phyloP scores from a whole-genome alignment of 495 filamentous ascomycete genomes.

The Emericellopsis terricola region DNA sequence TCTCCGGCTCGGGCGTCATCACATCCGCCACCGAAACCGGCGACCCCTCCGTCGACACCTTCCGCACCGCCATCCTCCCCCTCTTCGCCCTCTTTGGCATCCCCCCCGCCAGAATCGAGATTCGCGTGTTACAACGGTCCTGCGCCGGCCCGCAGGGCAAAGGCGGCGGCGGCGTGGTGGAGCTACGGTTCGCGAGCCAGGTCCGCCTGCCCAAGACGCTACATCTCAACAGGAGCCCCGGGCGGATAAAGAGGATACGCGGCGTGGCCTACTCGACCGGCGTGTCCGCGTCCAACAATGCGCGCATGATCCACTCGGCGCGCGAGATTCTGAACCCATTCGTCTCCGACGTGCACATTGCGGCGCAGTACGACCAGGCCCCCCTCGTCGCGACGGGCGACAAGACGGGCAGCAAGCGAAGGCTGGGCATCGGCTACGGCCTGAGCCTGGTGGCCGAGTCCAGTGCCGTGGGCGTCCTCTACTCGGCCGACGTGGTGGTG shows the following conservation, averaged over 20 bases:
- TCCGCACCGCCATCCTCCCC: slow-evolving; percentile 83
- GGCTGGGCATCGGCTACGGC: slow-evolving; percentile 63
- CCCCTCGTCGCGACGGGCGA: slow-evolving; percentile 47
- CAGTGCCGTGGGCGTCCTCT: slow-evolving; percentile 57
- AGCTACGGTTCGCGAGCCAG: slow-evolving; percentile 81
- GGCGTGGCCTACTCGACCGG: slow-evolving; percentile 88
- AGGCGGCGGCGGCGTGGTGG: slow-evolving; percentile 80
- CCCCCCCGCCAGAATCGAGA: slow-evolving; percentile 58
- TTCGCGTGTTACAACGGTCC: slow-evolving; percentile 63
- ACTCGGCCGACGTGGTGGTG: slow-evolving; percentile 70
- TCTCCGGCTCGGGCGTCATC: slow-evolving; percentile 85
- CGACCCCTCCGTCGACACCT: slow-evolving; percentile 79
- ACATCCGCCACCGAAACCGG: slow-evolving; percentile 63
- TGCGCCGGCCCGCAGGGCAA: slow-evolving; percentile 53
- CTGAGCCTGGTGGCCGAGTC: slow-evolving; percentile 82
- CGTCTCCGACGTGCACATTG: slow-evolving; percentile 68
- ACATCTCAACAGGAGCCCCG: slow-evolving; percentile 64
- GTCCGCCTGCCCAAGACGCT: slow-evolving; percentile 85
- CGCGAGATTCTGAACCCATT: slow-evolving; percentile 76
- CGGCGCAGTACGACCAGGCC: slow-evolving; percentile 47
- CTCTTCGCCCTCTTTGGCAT: slow-evolving; percentile 84
- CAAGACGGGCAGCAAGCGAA: slow-evolving; percentile 30
- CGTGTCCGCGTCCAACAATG: slow-evolving; percentile 79
- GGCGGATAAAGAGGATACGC: slow-evolving; percentile 71
- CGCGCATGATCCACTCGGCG: slow-evolving; percentile 82